These are phyloP conservation scores for Cyberlindnera maclurae DNA, from an alignment of 805 yeast species.

Conservation along the genomic window DNA sequence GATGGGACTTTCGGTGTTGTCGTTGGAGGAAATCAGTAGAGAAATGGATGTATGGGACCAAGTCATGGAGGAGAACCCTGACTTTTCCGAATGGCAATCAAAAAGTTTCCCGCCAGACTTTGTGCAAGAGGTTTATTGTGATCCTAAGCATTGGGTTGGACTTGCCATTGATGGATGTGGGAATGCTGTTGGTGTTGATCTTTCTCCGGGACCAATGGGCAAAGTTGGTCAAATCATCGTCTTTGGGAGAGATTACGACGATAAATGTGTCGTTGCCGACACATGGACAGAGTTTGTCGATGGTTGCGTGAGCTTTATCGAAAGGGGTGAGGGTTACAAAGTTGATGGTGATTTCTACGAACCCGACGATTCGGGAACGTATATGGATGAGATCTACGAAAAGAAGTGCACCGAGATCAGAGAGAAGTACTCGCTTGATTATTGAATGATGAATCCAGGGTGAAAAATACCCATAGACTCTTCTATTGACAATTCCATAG, in stretches of 20 bases:
- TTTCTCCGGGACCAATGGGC: conserved; percentile 74
- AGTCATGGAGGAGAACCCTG: conserved; percentile 1
- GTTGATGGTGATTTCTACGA: conserved; percentile 1
- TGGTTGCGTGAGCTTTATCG: background rate
- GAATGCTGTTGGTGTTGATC: conserved; percentile 84
- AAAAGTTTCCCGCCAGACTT: conserved; percentile 61
- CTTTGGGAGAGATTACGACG: conserved; percentile 91
- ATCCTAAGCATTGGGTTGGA: conserved; percentile 84
- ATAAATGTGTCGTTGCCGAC: conserved; percentile 78
- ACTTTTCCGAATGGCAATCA: conserved; percentile 1
- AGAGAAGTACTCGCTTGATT: background rate
- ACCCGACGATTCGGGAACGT: conserved; percentile 1
- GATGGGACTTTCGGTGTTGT: background rate
- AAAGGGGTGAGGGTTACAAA: conserved; percentile 1
- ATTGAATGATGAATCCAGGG: background rate
- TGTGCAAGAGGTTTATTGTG: conserved; percentile 71
- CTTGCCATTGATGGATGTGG: conserved; percentile 83
- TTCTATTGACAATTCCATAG: too few relatives aligned
- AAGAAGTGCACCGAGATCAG: background rate
- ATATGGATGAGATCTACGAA: conserved; percentile 1
- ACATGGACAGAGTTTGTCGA: conserved; percentile 81
- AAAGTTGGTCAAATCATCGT: conserved; percentile 85
- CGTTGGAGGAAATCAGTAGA: conserved; percentile 1
- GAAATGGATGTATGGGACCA: conserved; percentile 1
- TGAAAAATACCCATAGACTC: too few relatives aligned